phyloP scores from a whole-genome alignment of 495 filamentous ascomycete genomes.

The Apodospora peruviana region DNA sequence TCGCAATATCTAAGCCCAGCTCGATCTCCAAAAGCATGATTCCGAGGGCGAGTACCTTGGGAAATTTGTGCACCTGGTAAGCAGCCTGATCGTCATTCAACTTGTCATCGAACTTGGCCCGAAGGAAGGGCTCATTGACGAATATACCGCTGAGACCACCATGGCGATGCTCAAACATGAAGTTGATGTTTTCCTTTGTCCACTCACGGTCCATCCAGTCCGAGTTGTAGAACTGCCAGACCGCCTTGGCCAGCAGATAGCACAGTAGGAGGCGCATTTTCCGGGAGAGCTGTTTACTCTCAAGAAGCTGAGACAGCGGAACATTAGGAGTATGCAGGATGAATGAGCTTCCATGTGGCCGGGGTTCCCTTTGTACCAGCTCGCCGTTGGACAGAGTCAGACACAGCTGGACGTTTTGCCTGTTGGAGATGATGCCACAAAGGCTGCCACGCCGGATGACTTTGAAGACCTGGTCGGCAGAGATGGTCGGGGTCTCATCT shows the following conservation, averaged over 20 bases:
- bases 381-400: no score
- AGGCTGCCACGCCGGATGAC: no score
- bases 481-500: no score
- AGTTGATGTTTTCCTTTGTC: slow-evolving; percentile 19
- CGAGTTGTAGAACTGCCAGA: slow-evolving; percentile 23
- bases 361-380: no score
- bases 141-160: slow-evolving; percentile 11
- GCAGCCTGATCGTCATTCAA: neutral
- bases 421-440: no score
- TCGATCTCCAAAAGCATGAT: slow-evolving; percentile 23
- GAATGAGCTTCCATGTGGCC: no score
- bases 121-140: slow-evolving; percentile 20
- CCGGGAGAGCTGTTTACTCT: neutral
- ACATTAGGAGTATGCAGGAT: neutral
- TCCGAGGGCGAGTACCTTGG: slow-evolving; percentile 21
- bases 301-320: neutral
- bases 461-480: no score
- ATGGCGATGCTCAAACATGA: slow-evolving; percentile 16
- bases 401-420: no score
- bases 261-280: slow-evolving; percentile 12
- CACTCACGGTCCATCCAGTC: slow-evolving; percentile 17
- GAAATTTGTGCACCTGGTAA: slow-evolving; percentile 7
- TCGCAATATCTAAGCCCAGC: slow-evolving; percentile 15
- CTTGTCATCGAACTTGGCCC: neutral
- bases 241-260: slow-evolving; percentile 15